Percentiles rank a stretch among this genome's conserved stretches.
These are phyloP conservation scores for Paramarasmius palmivorus DNA, from an alignment of 1,284 basidiomycete genomes.

Conservation along the genomic window DNA sequence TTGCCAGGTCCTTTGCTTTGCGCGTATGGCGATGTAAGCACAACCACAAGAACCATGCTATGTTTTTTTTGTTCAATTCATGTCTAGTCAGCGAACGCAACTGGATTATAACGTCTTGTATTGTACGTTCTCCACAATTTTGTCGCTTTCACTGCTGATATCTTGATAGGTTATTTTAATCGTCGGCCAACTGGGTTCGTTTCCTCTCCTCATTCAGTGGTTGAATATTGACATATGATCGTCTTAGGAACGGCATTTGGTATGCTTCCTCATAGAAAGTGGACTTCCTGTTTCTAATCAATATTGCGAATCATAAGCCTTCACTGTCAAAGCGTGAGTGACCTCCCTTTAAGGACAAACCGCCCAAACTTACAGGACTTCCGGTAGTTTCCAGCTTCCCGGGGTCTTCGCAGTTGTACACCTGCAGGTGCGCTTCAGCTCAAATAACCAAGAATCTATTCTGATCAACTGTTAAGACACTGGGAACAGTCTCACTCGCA, in stretches of 20 bases:
- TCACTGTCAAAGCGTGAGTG: constrained; percentile 48
- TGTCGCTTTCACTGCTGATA: constrained; percentile 1
- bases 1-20: constrained; percentile 60
- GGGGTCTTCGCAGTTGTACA: constrained; percentile 32
- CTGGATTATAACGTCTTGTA: constrained; percentile 47
- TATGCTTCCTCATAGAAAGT: too few relatives aligned
- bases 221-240: neutral
- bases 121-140: constrained; percentile 43
- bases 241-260: constrained; percentile 33
- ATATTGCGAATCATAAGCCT: too few relatives aligned
- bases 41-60: too few relatives aligned
- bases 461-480: constrained; percentile 28
- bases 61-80: too few relatives aligned
- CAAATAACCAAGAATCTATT: neutral
- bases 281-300: too few relatives aligned
- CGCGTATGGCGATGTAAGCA: constrained; percentile 75
- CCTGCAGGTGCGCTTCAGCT: constrained; percentile 29
- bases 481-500: constrained; percentile 41
- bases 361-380: neutral
- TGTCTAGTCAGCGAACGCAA: constrained; percentile 61
- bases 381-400: constrained; percentile 34
- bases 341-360: neutral
- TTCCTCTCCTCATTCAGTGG: too few relatives aligned
- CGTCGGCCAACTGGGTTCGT: constrained; percentile 30
- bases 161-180: constrained; percentile 42